Conservation (phyloP, 2,329 filamentous ascomycete genomes). For the Xylariaceae sp. region DNA sequence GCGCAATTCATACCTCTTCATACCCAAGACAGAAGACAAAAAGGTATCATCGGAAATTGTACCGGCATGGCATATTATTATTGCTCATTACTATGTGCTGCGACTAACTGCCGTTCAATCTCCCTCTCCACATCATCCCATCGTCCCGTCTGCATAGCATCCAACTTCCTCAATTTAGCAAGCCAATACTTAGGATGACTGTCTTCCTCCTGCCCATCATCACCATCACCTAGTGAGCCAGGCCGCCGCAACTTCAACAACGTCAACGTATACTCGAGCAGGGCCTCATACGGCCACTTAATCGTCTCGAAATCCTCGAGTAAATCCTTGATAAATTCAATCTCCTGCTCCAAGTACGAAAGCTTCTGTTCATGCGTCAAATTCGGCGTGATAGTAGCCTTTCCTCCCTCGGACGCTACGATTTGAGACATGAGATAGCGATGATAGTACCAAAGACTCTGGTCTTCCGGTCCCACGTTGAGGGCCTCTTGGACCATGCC, state of each 20-base stretch:
- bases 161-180: constrained; percentile 58
- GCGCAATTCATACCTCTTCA: neutral
- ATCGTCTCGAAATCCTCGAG: constrained; percentile 52
- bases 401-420: constrained; percentile 41
- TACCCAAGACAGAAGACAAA: neutral
- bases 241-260: constrained; percentile 46
- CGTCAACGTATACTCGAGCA: constrained; percentile 66
- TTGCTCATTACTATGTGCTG: constrained; percentile 8
- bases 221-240: constrained; percentile 32
- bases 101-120: constrained; percentile 23
- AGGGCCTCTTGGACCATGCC: constrained; percentile 69
- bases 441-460: constrained; percentile 96
- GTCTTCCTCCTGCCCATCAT: constrained; percentile 34
- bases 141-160: constrained; percentile 67
- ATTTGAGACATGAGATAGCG: constrained; percentile 74
- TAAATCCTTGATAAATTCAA: constrained; percentile 65
- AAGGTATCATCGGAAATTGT: neutral
- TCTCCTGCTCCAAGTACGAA: constrained; percentile 62
- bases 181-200: constrained; percentile 54
- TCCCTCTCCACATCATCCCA: constrained; percentile 64
- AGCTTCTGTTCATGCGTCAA: constrained; percentile 57
- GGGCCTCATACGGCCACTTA: constrained; percentile 81
- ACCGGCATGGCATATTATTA: neutral
- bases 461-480: constrained; percentile 86
- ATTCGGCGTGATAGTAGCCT: constrained; percentile 57